A percentile compares a stretch with the other conserved stretches of the same genome.
Evolutionary conservation across 148 eudicot genomes (phyloP).

Genomic region (Rhododendron williamsianum): DNA sequence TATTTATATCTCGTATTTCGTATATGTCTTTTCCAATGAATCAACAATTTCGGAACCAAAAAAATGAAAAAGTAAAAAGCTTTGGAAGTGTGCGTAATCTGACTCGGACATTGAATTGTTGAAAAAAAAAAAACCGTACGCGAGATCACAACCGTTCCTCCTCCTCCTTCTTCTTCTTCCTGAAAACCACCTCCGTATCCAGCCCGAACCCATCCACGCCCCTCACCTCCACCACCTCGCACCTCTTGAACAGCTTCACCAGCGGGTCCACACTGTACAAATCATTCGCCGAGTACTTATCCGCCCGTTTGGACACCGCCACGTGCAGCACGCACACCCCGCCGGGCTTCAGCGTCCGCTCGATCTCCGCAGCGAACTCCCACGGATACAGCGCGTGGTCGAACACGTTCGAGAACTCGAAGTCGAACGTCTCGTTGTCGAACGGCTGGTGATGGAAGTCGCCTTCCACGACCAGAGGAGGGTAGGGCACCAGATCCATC

Average conservation of each 20-base stretch:
- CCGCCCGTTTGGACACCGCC: slow-evolving; percentile 50
- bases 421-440: slow-evolving; percentile 43
- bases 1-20: not conserved
- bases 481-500: slow-evolving; percentile 74
- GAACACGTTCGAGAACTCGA: slow-evolving; percentile 85
- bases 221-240: slow-evolving; percentile 51
- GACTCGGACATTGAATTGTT: no score
- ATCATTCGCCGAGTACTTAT: slow-evolving; percentile 92
- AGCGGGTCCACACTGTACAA: slow-evolving; percentile 53
- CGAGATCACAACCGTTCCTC: not conserved
- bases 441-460: slow-evolving; percentile 84
- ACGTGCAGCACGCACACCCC: slow-evolving; percentile 86
- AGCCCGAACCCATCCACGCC: slow-evolving; percentile 83
- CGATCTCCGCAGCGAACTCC: slow-evolving; percentile 61
- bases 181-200: slow-evolving; percentile 74
- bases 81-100: no score
- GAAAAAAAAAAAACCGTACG: no score
- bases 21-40: not conserved
- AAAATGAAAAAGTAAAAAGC: no score
- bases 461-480: slow-evolving; percentile 65
- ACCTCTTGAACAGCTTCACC: slow-evolving; percentile 43
- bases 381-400: slow-evolving; percentile 82
- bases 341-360: slow-evolving; percentile 69
- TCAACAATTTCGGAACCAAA: not conserved
- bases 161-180: slow-evolving; percentile 23